Conservation (phyloP, 768 basidiomycete species). For the Naganishia antarctica region DNA sequence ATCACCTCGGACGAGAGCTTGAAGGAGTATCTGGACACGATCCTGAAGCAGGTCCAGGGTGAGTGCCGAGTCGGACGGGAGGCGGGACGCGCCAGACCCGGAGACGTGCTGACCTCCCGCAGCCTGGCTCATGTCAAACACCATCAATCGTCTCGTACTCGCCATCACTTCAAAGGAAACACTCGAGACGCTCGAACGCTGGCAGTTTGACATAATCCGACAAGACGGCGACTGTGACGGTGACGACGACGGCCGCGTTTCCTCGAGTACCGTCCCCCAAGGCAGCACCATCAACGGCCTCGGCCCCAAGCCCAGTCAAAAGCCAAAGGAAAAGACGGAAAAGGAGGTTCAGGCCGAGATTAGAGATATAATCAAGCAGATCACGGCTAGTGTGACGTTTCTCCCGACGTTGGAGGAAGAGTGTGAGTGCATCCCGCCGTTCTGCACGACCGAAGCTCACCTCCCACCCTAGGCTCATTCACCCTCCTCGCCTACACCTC, state of each 20-base stretch:
- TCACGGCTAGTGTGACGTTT: conserved; percentile 93
- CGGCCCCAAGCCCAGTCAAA: background rate
- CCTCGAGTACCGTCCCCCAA: conserved; percentile 36
- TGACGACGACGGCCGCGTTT: conserved; percentile 11
- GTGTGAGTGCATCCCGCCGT: conserved; percentile 43
- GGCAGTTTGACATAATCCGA: conserved; percentile 91
- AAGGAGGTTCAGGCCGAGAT: conserved; percentile 94
- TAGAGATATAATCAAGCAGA: conserved; percentile 94
- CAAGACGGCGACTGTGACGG: too few relatives aligned
- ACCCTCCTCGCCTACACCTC: conserved; percentile 93
- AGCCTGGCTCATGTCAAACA: conserved; percentile 93
- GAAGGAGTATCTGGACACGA: conserved; percentile 91
- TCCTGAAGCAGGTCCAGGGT: conserved; percentile 89
- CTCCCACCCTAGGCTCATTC: conserved; percentile 61
- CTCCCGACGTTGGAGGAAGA: conserved; percentile 85
- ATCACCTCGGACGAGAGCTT: conserved; percentile 89
- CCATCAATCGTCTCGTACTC: conserved; percentile 87
- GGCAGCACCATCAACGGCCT: conserved; percentile 9
- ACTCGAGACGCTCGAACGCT: conserved; percentile 82
- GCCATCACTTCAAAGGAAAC: conserved; percentile 95
- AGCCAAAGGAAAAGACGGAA: conserved; percentile 50
- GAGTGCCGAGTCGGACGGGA: conserved; percentile 41
- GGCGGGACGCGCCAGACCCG: too few relatives aligned
- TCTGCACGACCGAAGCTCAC: background rate
- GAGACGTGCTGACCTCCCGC: conserved; percentile 14